A percentile compares a stretch with the other conserved stretches of the same genome.
Conservation (phyloP, 257 asterid genomes). For the Leptodermis oblonga region DNA sequence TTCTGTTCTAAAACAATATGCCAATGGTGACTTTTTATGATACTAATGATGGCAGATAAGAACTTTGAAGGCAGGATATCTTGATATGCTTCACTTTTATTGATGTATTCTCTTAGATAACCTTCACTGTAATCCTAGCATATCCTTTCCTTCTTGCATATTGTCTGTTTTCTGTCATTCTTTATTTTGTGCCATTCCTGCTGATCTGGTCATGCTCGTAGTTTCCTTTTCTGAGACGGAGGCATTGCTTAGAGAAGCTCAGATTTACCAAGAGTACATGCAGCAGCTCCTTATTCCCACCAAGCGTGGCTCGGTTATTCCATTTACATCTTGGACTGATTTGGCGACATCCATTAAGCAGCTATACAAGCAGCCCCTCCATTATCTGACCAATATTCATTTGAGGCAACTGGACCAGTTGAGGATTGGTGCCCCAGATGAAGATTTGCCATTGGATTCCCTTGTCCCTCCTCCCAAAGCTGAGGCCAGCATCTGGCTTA, state of each 20-base stretch:
- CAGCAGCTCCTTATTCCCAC: slow-evolving; percentile 50
- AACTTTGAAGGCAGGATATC: background rate
- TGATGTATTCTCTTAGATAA: background rate
- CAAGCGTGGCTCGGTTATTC: slow-evolving; percentile 42
- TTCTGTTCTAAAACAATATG: background rate
- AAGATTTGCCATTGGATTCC: slow-evolving; percentile 37
- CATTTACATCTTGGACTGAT: slow-evolving; percentile 66
- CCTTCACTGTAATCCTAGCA: background rate
- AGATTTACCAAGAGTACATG: slow-evolving; percentile 49
- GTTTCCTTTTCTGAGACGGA: slow-evolving; percentile 32
- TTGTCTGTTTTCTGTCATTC: background rate
- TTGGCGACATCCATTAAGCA: slow-evolving; percentile 56
- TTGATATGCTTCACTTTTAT: background rate
- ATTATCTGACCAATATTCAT: slow-evolving; percentile 67
- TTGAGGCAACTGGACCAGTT: slow-evolving; percentile 45
- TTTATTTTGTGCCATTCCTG: background rate
- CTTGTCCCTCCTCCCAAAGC: slow-evolving; percentile 60
- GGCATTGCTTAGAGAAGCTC: slow-evolving; percentile 42
- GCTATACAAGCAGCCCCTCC: slow-evolving; percentile 65
- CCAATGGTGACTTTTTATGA: background rate
- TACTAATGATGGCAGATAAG: background rate
- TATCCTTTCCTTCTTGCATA: background rate
- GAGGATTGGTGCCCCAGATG: slow-evolving; percentile 45
- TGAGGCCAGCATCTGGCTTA: slow-evolving; percentile 60
- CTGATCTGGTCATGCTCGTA: background rate